A percentile compares a stretch with the other conserved stretches of the same genome.
These are phyloP conservation scores for Saccharomyces hybrid DNA, from an alignment of 1,139 yeast genomes.

Conservation along the genomic window DNA sequence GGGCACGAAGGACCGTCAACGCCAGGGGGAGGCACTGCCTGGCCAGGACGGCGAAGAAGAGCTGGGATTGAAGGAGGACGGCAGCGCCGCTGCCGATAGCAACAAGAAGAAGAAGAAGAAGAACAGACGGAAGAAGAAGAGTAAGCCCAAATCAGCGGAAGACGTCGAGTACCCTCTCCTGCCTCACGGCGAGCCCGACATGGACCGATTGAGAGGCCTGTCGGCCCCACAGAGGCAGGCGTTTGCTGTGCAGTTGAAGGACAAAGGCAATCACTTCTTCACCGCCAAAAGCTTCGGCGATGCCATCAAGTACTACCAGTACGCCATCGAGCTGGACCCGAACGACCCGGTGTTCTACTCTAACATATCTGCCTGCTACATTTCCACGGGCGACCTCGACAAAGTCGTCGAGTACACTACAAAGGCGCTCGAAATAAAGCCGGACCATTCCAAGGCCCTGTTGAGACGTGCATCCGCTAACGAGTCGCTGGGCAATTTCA, in stretches of 20 bases:
- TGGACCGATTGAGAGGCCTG: conserved; percentile 43
- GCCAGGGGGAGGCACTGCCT: not conserved
- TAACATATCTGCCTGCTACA: conserved; percentile 89
- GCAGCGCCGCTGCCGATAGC: conserved; percentile 4
- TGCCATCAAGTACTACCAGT: conserved; percentile 69
- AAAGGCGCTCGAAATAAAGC: conserved; percentile 72
- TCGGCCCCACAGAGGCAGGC: conserved; percentile 41
- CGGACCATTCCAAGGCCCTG: conserved; percentile 84
- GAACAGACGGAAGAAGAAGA: conserved; percentile 39
- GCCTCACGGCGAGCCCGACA: conserved; percentile 47
- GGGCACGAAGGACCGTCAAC: not conserved
- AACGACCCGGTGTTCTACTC: conserved; percentile 83
- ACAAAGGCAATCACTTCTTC: conserved; percentile 77
- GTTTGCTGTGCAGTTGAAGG: conserved; percentile 72
- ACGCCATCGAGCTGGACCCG: conserved; percentile 58
- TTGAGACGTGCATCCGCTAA: conserved; percentile 75
- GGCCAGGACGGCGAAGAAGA: not conserved
- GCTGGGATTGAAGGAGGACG: conserved; percentile 10
- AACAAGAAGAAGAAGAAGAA: conserved; percentile 20
- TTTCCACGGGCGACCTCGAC: conserved; percentile 67
- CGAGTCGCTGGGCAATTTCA: conserved; percentile 66
- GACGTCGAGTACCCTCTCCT: conserved; percentile 4
- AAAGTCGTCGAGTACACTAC: conserved; percentile 82
- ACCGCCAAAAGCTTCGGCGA: conserved; percentile 56
- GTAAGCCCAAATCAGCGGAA: conserved; percentile 35